These are phyloP conservation scores for Dryas drummondii DNA, from an alignment of 306 rosid species.

Conservation along the genomic window DNA sequence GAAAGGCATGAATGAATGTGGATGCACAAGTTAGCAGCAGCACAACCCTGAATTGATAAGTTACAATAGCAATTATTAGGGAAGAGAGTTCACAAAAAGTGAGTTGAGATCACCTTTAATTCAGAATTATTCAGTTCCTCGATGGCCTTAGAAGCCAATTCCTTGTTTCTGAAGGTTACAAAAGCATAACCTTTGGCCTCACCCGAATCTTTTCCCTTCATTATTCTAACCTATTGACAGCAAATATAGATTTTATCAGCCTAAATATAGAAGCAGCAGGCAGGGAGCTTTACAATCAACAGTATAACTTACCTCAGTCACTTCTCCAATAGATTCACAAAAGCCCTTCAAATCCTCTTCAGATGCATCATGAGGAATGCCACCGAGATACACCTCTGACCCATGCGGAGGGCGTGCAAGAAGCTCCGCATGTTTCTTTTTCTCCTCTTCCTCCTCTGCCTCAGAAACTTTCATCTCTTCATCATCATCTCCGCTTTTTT, in stretches of 20 bases:
- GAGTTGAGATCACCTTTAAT: slow-evolving; percentile 46
- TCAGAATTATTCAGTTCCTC: slow-evolving; percentile 56
- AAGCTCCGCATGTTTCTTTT: slow-evolving; percentile 58
- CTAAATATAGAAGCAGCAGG: slow-evolving; percentile 4
- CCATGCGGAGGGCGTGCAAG: slow-evolving; percentile 85
- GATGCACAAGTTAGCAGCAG: neutral
- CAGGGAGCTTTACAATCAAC: slow-evolving; percentile 11
- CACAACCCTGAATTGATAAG: slow-evolving; percentile 16
- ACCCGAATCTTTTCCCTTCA: slow-evolving; percentile 58
- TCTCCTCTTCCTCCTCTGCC: slow-evolving; percentile 35
- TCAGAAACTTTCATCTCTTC: slow-evolving; percentile 33
- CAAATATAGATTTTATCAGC: slow-evolving; percentile 17
- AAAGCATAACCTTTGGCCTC: slow-evolving; percentile 66
- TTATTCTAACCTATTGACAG: slow-evolving; percentile 56
- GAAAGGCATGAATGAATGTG: neutral
- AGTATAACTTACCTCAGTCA: slow-evolving; percentile 47
- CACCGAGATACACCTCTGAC: slow-evolving; percentile 70
- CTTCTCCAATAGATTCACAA: slow-evolving; percentile 70
- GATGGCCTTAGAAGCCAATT: slow-evolving; percentile 62
- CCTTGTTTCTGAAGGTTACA: slow-evolving; percentile 67
- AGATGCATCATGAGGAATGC: slow-evolving; percentile 53
- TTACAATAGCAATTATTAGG: slow-evolving; percentile 9
- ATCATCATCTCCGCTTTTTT: slow-evolving; percentile 19
- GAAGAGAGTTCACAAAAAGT: slow-evolving; percentile 10
- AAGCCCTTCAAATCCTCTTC: slow-evolving; percentile 60